Conservation (phyloP, 75 land plant species). For the Cryptomeria japonica region DNA sequence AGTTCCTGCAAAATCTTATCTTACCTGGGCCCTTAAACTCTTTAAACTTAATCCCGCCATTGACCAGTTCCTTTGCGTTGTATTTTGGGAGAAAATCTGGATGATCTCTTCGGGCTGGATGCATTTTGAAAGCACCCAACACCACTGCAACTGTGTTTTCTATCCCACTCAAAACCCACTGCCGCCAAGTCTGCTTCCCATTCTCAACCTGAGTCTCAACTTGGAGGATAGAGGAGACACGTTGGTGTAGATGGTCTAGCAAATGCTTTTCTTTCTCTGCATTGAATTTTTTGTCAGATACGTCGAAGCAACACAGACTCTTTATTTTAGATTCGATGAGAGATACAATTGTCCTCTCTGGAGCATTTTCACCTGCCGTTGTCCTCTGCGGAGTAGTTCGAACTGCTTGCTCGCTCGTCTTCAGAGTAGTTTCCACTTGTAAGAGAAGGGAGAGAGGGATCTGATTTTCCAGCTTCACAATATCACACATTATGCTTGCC, state of each 20-base stretch:
- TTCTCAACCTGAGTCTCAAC: background rate
- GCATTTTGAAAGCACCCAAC: no score
- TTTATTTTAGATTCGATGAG: no score
- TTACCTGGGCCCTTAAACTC: background rate
- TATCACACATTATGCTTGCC: no score
- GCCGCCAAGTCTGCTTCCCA: no score
- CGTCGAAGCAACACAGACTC: background rate
- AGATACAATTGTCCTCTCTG: no score
- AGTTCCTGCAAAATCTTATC: background rate
- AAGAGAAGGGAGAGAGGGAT: no score
- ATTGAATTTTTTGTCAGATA: background rate
- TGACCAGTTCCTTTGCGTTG: background rate
- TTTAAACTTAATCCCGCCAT: background rate
- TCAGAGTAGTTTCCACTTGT: no score
- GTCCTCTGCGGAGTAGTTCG: no score
- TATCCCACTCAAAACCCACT: background rate
- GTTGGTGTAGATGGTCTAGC: background rate
- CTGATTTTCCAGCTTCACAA: no score
- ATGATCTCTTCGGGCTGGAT: background rate
- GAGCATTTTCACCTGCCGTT: no score
- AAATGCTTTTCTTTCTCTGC: background rate
- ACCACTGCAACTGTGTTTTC: background rate
- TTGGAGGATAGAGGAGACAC: background rate
- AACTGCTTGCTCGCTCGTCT: background rate
- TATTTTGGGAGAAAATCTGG: background rate